Base-by-base conservation (phyloP, 805 yeast genomes). In the Hanseniaspora thailandica region DNA sequence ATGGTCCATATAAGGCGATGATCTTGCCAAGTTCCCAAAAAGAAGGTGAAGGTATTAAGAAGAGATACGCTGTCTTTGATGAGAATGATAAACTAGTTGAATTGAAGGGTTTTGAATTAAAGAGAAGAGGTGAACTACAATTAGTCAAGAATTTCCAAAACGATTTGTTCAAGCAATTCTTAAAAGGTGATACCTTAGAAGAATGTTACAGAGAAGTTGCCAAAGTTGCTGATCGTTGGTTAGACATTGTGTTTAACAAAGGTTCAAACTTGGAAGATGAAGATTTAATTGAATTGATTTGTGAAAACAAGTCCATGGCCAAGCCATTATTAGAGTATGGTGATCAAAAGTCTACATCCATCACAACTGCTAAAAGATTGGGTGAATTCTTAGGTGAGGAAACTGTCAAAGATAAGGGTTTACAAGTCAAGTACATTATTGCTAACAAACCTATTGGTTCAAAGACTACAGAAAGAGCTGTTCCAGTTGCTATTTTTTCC, bases 1-100 rank as follows among this genome's bases (percentile, higher is more conserved):
- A 93, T 71, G 99, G 99, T 10, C 99, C 99, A 1, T 93, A 93
- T 65, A 84, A 81, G 61, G 98, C 98, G 0, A 93, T 93, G 98
- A 78, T 93, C 55, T 74, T 93, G 49, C 99, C 99, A 4, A 88
- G 97, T 0, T 90, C 97, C 0, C 86, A 87, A 58, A 98, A 93
- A 64, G 97, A 94, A 72, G 97, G 96, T 45, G 89, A 89, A 67
- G 96, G 96, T 59, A 74, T 93, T 63, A 93, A 93, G 66, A 93
- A 93, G 62, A 77, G 99, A 61, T 93, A 93, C 63, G 99, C 98
- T 1, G 99, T 93, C 4, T 93, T 93, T 70, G 93, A 93, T 64
- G 80, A 84, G 54, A 97, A 94, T 66, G 97, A 97, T 1, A 73
- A 95, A 0, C 66, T 93, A 36, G 98, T 97, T 0, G 99, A 93